Base-by-base conservation (phyloP, 2,329 filamentous ascomycete species). In the Alternaria incomplexa region DNA sequence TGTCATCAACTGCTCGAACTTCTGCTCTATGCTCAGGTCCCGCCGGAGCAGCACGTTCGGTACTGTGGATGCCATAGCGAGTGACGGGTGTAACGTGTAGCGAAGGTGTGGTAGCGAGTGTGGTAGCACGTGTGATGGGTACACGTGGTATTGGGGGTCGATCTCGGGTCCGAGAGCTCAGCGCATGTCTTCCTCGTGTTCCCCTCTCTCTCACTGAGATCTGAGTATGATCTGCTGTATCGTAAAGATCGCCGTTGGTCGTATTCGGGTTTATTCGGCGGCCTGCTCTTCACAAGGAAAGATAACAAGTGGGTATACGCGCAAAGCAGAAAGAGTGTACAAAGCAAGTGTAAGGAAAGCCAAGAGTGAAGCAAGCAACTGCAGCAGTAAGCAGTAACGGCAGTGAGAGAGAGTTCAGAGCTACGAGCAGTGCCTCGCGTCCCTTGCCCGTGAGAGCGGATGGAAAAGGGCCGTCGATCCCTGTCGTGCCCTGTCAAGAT, bases 1-100 rank as follows among this genome's bases (percentile, higher is more conserved):
- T 13, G 56, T 59, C 68, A 79, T 69, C 32, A 78, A 67, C 11
- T 69, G 40, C 58, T 77, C 61, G 53, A 79, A 72, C 70, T 77
- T 76, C 20, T 77, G 56, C 17, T 72, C 69, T 10, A 73, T 66
- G 58, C 71, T 76, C 66, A 70, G 64, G 68, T 75, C 71, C 63
- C 73, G 72, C 61, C 68, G 60, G 58, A 77, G 65, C 67, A 74
- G 56, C 56, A 54, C 56, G 20, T 58, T 65, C 55, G 67, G 51
- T 48, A 44, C 32, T 28, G 40, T 32, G 7, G 66, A 70, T 20
- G 67, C 66, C 74, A 77, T 77, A 47, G 61, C 68, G 61, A 53
- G 54, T 22, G 28, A 28, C 54, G 58, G 60, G 58, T 53, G 58
- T 54, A 62, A 60, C 57, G 58, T 58, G 54, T 2, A 36, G 50